These are phyloP conservation scores for Diaporthe humulicola DNA, from an alignment of 2,329 filamentous ascomycete species.

Conservation along the genomic window DNA sequence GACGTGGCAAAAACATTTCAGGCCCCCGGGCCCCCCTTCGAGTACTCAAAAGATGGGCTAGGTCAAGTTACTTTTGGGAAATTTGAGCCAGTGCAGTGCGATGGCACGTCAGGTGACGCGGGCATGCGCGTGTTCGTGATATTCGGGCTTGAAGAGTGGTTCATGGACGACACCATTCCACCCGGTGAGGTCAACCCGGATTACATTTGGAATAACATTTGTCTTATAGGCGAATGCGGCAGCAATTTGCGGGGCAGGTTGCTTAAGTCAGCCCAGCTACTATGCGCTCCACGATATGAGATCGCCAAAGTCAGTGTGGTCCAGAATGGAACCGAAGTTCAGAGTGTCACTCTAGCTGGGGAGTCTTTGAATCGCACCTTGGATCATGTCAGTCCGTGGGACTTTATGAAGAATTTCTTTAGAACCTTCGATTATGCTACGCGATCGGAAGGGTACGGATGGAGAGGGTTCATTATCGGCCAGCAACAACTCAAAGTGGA, in stretches of 20 bases:
- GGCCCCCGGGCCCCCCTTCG: background rate
- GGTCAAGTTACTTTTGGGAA: background rate
- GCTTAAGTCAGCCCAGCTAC: slow-evolving; percentile 44
- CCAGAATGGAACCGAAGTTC: slow-evolving; percentile 43
- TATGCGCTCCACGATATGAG: slow-evolving; percentile 47
- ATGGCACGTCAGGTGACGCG: background rate
- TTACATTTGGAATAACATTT: too few relatives aligned
- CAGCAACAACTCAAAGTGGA: slow-evolving; percentile 45
- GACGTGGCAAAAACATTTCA: background rate
- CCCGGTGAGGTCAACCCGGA: background rate
- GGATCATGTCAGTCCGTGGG: slow-evolving; percentile 43
- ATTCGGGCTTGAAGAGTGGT: background rate
- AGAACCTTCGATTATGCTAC: background rate
- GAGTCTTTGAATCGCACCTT: slow-evolving; percentile 36
- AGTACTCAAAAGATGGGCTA: background rate
- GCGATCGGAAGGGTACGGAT: background rate
- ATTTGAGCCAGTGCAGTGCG: background rate
- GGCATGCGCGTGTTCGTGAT: background rate
- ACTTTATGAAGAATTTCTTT: slow-evolving; percentile 44
- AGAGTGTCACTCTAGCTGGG: slow-evolving; percentile 36
- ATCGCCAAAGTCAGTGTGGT: slow-evolving; percentile 44
- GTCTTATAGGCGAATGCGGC: too few relatives aligned
- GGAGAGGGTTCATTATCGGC: background rate
- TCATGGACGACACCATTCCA: background rate
- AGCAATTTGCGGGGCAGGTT: slow-evolving; percentile 23